A percentile compares a stretch with the other conserved stretches of the same genome.
These are phyloP conservation scores for Eucalyptus caleyi DNA, from an alignment of 345 rosid genomes.

Conservation along the genomic window DNA sequence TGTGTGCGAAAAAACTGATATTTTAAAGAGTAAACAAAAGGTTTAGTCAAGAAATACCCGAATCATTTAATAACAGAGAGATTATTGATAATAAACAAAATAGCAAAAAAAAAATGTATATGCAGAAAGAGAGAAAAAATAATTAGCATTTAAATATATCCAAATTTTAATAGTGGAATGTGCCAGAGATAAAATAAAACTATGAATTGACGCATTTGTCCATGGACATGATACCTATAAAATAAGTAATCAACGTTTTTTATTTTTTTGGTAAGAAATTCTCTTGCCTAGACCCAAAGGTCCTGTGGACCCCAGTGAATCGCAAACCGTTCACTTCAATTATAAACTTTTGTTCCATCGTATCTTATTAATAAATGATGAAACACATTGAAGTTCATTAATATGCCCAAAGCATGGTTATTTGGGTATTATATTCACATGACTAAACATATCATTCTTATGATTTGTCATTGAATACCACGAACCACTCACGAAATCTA, in stretches of 20 bases:
- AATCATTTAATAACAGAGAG: neutral
- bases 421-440: neutral
- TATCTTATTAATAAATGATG: neutral
- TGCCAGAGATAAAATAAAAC: neutral
- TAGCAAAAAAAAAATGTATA: neutral
- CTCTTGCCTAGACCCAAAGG: neutral
- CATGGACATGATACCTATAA: neutral
- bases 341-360: fast-evolving
- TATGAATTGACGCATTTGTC: neutral
- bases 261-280: neutral
- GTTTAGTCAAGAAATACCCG: neutral
- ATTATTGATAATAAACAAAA: neutral
- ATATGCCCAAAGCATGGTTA: neutral
- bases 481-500: neutral
- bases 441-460: neutral
- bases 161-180: neutral
- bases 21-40: neutral
- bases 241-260: neutral
- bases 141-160: neutral
- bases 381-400: neutral
- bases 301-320: neutral
- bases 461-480: neutral
- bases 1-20: neutral
- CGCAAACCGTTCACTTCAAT: neutral
- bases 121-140: neutral